Percentiles rank a stretch among this genome's conserved stretches.
Evolutionary conservation across 2,329 filamentous ascomycete species (phyloP).

Genomic region (Epichloe typhina): DNA sequence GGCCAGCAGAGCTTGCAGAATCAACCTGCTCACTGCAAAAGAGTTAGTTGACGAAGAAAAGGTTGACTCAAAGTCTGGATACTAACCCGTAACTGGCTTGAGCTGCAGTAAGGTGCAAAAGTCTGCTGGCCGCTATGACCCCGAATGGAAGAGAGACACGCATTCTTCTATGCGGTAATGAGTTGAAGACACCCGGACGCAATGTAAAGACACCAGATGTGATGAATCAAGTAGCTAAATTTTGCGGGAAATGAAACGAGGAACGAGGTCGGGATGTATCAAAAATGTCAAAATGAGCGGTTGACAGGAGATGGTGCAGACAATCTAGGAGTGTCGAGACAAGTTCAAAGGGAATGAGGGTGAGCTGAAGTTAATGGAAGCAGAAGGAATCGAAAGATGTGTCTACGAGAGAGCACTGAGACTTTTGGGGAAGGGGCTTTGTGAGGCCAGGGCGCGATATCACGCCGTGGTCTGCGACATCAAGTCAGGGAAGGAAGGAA

Average conservation of each 20-base stretch:
- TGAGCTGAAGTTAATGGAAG: not conserved
- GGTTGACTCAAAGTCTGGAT: not conserved
- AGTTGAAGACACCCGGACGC: not conserved
- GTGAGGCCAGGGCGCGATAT: not conserved
- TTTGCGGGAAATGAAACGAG: conserved; percentile 1
- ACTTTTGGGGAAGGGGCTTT: not conserved
- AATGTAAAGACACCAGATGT: not conserved
- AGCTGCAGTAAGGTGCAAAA: conserved; percentile 19
- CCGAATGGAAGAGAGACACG: conserved; percentile 22
- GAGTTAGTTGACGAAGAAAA: not conserved
- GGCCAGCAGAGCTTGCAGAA: conserved; percentile 5
- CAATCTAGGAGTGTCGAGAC: not conserved
- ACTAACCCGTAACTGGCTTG: conserved; percentile 23
- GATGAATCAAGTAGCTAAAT: conserved; percentile 4
- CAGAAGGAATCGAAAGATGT: not conserved
- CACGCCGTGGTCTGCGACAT: not conserved
- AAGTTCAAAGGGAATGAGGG: not conserved
- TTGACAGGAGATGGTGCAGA: not conserved
- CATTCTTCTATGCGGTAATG: conserved; percentile 20
- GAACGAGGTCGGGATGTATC: conserved; percentile 1
- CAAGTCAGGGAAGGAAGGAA: not conserved
- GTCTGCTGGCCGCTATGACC: conserved; percentile 22
- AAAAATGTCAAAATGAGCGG: conserved; percentile 3
- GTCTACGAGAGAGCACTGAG: not conserved
- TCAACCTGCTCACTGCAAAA: conserved; percentile 7